phyloP scores from a whole-genome alignment of 2,329 filamentous ascomycete species.

The Xylaria sp. region DNA sequence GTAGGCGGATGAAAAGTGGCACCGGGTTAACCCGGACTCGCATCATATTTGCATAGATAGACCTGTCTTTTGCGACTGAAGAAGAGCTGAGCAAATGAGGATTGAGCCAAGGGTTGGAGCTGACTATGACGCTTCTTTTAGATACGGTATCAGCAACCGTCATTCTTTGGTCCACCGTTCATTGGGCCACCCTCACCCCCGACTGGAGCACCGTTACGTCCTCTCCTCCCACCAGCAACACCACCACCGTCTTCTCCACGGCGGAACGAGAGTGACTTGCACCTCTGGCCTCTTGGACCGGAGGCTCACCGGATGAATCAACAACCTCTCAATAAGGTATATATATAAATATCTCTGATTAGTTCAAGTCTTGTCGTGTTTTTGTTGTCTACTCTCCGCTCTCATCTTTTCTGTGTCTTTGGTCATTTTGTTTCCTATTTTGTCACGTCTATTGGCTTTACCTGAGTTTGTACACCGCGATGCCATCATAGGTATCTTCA shows the following conservation, averaged over 20 bases:
- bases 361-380: background rate
- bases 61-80: conserved; percentile 13
- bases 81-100: conserved; percentile 10
- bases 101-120: conserved; percentile 14
- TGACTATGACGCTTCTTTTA: conserved; percentile 30
- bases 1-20: conserved; percentile 16
- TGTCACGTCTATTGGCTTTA: conserved; percentile 18
- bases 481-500: conserved; percentile 26
- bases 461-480: conserved; percentile 6
- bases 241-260: conserved; percentile 41
- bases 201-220: conserved; percentile 35
- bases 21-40: conserved; percentile 2
- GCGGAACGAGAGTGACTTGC: conserved; percentile 46
- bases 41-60: conserved; percentile 14
- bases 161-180: conserved; percentile 39
- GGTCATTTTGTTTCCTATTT: background rate
- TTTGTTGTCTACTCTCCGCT: background rate
- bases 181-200: conserved; percentile 35
- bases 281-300: conserved; percentile 51
- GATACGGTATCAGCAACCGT: conserved; percentile 43
- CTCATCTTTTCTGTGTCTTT: conserved; percentile 21
- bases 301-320: conserved; percentile 58
- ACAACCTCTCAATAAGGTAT: conserved; percentile 58
- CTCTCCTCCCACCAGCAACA: conserved; percentile 36
- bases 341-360: conserved; percentile 44